Evolutionary conservation across 2,329 filamentous ascomycete genomes (phyloP).

Genomic region (Aspergillus nomiae): DNA sequence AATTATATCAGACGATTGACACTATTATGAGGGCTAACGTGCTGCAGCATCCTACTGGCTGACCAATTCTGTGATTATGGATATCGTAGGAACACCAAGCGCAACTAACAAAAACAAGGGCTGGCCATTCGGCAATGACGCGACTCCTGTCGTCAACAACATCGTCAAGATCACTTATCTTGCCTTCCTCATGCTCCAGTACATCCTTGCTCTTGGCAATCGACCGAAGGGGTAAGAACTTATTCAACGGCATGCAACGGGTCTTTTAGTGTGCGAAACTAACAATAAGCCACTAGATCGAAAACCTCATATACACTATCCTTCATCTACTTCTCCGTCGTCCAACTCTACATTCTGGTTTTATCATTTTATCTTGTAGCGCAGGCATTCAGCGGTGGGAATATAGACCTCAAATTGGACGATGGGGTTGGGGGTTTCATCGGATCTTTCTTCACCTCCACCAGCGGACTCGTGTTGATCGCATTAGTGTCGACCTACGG

Average conservation of each 20-base stretch:
- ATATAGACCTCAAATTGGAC: slow-evolving; percentile 64
- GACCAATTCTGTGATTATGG: slow-evolving; percentile 95
- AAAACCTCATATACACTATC: slow-evolving; percentile 51
- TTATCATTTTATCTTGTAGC: slow-evolving; percentile 86
- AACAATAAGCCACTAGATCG: background rate
- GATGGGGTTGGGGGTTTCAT: slow-evolving; percentile 68
- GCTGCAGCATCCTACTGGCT: slow-evolving; percentile 88
- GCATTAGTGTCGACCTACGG: slow-evolving; percentile 93
- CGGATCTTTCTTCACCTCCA: slow-evolving; percentile 77
- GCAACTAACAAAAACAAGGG: slow-evolving; percentile 58
- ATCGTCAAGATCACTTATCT: slow-evolving; percentile 90
- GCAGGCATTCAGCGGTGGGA: slow-evolving; percentile 69
- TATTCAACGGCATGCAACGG: too few species aligned
- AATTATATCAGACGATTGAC: background rate
- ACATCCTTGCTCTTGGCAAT: slow-evolving; percentile 95
- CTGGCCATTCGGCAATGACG: slow-evolving; percentile 88
- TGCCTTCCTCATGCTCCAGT: slow-evolving; percentile 88
- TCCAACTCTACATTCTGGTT: slow-evolving; percentile 88
- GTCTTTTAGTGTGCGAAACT: too few species aligned
- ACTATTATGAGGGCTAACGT: slow-evolving; percentile 19
- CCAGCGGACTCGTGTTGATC: slow-evolving; percentile 89
- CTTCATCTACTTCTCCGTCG: slow-evolving; percentile 87
- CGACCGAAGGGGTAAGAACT: slow-evolving; percentile 76
- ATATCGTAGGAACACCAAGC: slow-evolving; percentile 79
- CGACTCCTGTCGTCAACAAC: slow-evolving; percentile 87